phyloP scores from a whole-genome alignment of 176 grass and related monocot genomes.

The Stipa capillata region DNA sequence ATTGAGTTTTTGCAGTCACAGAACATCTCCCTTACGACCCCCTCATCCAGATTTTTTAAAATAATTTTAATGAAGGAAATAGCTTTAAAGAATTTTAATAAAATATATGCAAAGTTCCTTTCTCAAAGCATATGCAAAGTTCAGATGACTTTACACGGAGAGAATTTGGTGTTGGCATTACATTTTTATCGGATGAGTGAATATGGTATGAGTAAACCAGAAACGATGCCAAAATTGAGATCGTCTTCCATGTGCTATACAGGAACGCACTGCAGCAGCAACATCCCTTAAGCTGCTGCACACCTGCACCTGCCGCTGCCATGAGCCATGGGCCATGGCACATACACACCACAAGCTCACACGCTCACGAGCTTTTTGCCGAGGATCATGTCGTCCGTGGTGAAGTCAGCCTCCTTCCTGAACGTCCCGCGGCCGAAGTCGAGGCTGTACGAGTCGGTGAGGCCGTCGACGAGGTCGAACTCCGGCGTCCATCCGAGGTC shows the following conservation, averaged over 20 bases:
- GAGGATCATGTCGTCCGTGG: conserved; percentile 92
- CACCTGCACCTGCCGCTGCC: too few relatives aligned
- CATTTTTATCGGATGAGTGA: too few relatives aligned
- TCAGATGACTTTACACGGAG: too few relatives aligned
- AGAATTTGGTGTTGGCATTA: too few relatives aligned
- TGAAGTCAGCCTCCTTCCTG: conserved; percentile 77
- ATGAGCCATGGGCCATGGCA: neutral
- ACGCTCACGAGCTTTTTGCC: conserved; percentile 59
- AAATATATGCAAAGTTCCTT: too few relatives aligned
- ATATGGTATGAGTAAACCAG: too few relatives aligned
- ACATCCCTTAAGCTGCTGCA: neutral
- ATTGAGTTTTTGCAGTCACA: too few relatives aligned
- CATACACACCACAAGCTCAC: neutral
- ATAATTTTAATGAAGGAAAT: too few relatives aligned
- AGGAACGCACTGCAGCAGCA: neutral
- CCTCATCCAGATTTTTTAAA: too few relatives aligned
- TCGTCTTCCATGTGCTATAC: neutral
- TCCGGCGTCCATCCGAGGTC: conserved; percentile 58
- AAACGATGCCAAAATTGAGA: neutral
- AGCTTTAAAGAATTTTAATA: too few relatives aligned
- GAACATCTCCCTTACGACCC: too few relatives aligned
- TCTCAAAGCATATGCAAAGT: too few relatives aligned
- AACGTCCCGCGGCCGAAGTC: conserved; percentile 81
- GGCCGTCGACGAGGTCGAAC: conserved; percentile 59
- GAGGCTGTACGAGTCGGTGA: conserved; percentile 86